Evolutionary conservation across 306 rosid species (phyloP).

Genomic region (Cicer pinnatifidum): DNA sequence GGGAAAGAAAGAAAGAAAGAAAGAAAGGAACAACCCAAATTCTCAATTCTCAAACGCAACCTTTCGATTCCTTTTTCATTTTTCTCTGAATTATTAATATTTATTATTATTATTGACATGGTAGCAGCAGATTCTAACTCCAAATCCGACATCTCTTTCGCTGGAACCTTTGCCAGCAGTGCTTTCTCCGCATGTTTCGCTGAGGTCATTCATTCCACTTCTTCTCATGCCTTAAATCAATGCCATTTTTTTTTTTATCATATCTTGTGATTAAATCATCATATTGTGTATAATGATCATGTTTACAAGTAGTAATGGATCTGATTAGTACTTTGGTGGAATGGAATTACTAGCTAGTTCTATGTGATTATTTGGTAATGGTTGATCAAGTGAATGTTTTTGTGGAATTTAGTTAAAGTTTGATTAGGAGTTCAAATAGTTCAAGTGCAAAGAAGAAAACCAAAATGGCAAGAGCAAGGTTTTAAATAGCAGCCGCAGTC

Average conservation of each 20-base stretch:
- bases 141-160: constrained; percentile 70
- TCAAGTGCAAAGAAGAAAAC: too few species aligned
- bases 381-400: not conserved
- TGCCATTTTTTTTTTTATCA: not conserved
- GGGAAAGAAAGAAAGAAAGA: not conserved
- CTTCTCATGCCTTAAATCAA: not conserved
- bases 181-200: constrained; percentile 80
- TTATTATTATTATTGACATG: constrained; percentile 42
- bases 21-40: not conserved
- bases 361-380: not conserved
- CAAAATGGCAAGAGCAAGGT: too few species aligned
- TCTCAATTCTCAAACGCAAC: not conserved
- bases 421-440: too few species aligned
- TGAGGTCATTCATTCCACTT: constrained; percentile 53
- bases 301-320: not conserved
- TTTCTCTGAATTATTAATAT: not conserved
- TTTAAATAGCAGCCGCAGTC: too few species aligned
- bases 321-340: not conserved
- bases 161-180: constrained; percentile 65
- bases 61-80: not conserved
- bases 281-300: constrained; percentile 15
- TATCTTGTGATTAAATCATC: not conserved
- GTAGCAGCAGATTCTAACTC: constrained; percentile 64
- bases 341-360: not conserved
- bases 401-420: not conserved